Evolutionary conservation across 2,329 filamentous ascomycete genomes (phyloP), one percentile per base, ranked within the genome.

Genomic region (Hypoxylon sp.): DNA sequence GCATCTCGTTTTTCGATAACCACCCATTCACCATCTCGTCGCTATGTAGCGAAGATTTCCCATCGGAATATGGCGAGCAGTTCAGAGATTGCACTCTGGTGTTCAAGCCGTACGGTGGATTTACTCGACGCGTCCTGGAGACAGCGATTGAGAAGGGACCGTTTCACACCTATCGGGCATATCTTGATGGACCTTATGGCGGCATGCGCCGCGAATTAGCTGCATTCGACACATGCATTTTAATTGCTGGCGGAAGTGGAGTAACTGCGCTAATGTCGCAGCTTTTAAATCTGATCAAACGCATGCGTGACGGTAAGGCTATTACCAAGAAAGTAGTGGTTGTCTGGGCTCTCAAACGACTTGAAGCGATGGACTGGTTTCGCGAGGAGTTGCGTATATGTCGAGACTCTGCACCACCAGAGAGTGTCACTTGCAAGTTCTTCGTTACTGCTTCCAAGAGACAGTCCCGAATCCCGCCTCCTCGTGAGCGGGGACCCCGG

Each of bases 301-400:
- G 94, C 66, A 97, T 98, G 91, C 90, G 94, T 66, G 94, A 97
- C 77, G 93, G 94, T 54, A 97, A 97, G 80, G 94, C 95, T 35
- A 93, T 97, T 48, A 98, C 94, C 1, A 93, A 92, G 78, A 93
- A 91, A 71, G 91, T 98, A 4, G 91, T 96, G 14, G 93, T 98
- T 0, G 88, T 98, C n/a, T 98, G 95, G 95, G 90, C 94, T 4
- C 84, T 98, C 72, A 97, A 96, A 81, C 89, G 92, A 62, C 90
- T 96, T 13, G 95, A 98, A 79, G 93, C 94, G 0, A 94, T 98
- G 90, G 94, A 98, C 78, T 98, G 95, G 95, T 98, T 98, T 85
- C 92, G 93, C 72, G 94, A 98, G 81, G 95, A 98, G 79, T 85
- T 98, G 65, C 89, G 94, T 52, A 97, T 98, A 75, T 97, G 95